phyloP scores from a whole-genome alignment of 202 grass and related monocot genomes.

The Zoysia matrella region DNA sequence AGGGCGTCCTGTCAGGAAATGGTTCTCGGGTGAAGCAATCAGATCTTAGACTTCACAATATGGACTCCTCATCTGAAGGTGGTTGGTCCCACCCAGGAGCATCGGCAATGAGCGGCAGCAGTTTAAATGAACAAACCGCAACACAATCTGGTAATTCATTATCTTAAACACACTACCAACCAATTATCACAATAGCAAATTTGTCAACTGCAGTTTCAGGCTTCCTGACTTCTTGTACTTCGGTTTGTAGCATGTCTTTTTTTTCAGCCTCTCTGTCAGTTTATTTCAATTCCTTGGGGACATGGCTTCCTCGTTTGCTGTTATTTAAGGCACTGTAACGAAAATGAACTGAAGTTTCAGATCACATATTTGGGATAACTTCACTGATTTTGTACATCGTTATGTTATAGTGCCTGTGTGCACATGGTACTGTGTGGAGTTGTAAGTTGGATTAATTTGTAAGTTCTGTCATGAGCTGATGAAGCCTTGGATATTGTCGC shows the following conservation, averaged over 20 bases:
- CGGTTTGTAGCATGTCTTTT: not conserved
- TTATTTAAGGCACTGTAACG: slow-evolving; percentile 10
- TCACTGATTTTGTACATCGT: not conserved
- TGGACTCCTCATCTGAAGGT: slow-evolving; percentile 61
- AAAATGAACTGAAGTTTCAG: not conserved
- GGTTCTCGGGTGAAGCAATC: slow-evolving; percentile 51
- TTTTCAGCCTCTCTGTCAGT: not conserved
- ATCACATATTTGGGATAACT: no score
- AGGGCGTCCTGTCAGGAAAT: slow-evolving; percentile 58
- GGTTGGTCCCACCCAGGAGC: slow-evolving; percentile 64
- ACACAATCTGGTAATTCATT: slow-evolving; percentile 49
- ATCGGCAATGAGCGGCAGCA: slow-evolving; percentile 70
- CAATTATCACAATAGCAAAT: not conserved
- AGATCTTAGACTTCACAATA: slow-evolving; percentile 51
- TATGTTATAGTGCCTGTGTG: not conserved
- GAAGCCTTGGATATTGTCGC: not conserved
- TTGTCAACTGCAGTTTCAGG: not conserved
- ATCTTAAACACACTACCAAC: slow-evolving; percentile 15
- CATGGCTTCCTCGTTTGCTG: slow-evolving; percentile 16
- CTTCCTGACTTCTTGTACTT: not conserved
- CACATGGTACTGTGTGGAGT: not conserved
- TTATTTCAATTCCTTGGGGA: not conserved
- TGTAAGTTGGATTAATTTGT: not conserved
- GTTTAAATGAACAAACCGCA: slow-evolving; percentile 55
- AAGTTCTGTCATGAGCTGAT: slow-evolving; percentile 13